Percentiles rank a stretch among this genome's conserved stretches.
These are phyloP conservation scores for Rasamsonia emersonii DNA, from an alignment of 2,329 filamentous ascomycete species.

Conservation along the genomic window DNA sequence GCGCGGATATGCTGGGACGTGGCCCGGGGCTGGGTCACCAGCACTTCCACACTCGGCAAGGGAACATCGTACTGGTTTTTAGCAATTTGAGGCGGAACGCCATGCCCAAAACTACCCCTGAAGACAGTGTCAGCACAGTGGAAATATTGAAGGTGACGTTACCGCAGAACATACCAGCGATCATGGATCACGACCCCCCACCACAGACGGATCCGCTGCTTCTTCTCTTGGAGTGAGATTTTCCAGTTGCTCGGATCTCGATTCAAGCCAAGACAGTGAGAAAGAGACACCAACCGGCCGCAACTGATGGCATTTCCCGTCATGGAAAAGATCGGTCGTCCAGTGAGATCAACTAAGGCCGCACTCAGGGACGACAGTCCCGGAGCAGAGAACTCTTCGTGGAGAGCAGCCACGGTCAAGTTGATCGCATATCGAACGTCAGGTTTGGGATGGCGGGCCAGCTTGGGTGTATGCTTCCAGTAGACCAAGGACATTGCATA, in stretches of 20 bases:
- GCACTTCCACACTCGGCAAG: conserved; percentile 38
- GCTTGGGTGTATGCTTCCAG: conserved; percentile 44
- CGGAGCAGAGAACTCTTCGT: conserved; percentile 51
- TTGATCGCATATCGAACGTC: conserved; percentile 56
- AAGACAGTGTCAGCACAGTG: conserved; percentile 11
- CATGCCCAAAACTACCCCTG: conserved; percentile 48
- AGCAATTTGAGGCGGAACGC: conserved; percentile 45
- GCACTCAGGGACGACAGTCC: conserved; percentile 52
- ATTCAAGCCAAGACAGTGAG: conserved; percentile 49
- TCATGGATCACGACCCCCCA: conserved; percentile 52
- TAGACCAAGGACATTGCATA: conserved; percentile 52
- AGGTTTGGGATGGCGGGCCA: conserved; percentile 42
- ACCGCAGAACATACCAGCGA: conserved; percentile 36
- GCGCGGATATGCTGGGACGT: conserved; percentile 36
- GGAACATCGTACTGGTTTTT: conserved; percentile 50
- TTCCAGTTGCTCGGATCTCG: conserved; percentile 48
- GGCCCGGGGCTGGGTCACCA: conserved; percentile 27
- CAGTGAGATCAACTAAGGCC: conserved; percentile 51
- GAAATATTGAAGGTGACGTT: not conserved
- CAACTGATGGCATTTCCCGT: conserved; percentile 50
- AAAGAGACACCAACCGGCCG: conserved; percentile 45
- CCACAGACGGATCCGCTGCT: conserved; percentile 45
- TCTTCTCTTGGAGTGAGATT: conserved; percentile 42
- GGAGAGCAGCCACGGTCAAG: conserved; percentile 50
- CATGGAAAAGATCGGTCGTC: conserved; percentile 52